These are phyloP conservation scores for Cenchrus fungigraminus DNA, from an alignment of 176 grass and related monocot species.

Conservation along the genomic window DNA sequence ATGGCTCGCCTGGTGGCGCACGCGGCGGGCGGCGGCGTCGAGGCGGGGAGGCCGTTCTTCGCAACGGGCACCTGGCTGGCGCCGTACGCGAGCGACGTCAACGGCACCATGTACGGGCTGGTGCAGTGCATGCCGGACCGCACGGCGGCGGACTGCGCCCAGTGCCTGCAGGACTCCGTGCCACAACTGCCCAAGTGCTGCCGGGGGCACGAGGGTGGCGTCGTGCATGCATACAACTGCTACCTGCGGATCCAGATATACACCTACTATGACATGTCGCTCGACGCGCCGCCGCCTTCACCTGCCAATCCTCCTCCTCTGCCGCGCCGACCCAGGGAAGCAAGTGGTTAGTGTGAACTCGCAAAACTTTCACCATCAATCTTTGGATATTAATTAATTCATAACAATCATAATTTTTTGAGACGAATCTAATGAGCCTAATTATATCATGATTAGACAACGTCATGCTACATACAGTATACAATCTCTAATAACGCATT, in stretches of 20 bases:
- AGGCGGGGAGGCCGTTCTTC: slow-evolving; percentile 16
- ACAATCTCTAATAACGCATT: too few relatives aligned
- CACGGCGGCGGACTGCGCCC: slow-evolving; percentile 26
- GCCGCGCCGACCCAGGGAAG: too few relatives aligned
- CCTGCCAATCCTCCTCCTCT: too few relatives aligned
- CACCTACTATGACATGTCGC: slow-evolving; percentile 42
- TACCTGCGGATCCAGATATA: slow-evolving; percentile 41
- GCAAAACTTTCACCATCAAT: too few relatives aligned
- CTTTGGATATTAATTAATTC: too few relatives aligned
- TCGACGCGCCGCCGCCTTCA: not conserved
- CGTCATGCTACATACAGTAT: too few relatives aligned
- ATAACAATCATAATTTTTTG: too few relatives aligned
- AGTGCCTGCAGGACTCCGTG: slow-evolving; percentile 34
- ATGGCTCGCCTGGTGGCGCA: slow-evolving; percentile 28
- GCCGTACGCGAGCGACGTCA: slow-evolving; percentile 17
- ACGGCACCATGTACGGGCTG: slow-evolving; percentile 55
- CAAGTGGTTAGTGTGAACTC: too few relatives aligned
- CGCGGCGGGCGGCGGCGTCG: not conserved
- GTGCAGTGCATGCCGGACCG: slow-evolving; percentile 61
- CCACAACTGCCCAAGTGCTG: not conserved
- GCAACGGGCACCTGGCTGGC: slow-evolving; percentile 33
- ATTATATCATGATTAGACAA: too few relatives aligned
- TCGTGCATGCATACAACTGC: slow-evolving; percentile 42
- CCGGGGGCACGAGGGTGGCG: slow-evolving; percentile 1
- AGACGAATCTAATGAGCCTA: too few relatives aligned